A percentile compares a stretch with the other conserved stretches of the same genome.
Conservation (phyloP, 129 eudicot species). For the Flaveria ramosissima region DNA sequence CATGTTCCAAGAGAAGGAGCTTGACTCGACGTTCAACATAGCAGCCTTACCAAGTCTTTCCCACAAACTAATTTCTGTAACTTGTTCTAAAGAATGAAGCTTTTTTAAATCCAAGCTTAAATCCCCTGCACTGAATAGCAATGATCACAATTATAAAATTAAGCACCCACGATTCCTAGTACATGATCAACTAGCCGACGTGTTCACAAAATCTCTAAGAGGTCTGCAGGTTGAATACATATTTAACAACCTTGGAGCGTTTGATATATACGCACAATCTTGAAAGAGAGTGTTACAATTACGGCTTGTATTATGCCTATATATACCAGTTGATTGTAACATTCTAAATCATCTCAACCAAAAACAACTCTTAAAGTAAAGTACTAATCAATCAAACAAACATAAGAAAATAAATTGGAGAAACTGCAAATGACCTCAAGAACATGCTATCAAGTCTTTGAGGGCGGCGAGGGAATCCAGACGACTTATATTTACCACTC, state of each 20-base stretch:
- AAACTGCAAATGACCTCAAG: slow-evolving; percentile 47
- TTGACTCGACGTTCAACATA: slow-evolving; percentile 82
- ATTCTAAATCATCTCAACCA: neutral
- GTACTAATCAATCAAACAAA: slow-evolving; percentile 2
- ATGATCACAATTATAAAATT: slow-evolving; percentile 16
- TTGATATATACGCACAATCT: neutral
- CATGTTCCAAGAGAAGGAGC: slow-evolving; percentile 81
- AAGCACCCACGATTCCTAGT: slow-evolving; percentile 13
- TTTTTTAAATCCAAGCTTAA: slow-evolving; percentile 39
- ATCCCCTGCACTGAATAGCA: slow-evolving; percentile 69
- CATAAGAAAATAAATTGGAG: neutral
- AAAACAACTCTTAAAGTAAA: neutral
- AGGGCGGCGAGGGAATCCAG: slow-evolving; percentile 80
- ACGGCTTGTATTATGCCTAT: neutral
- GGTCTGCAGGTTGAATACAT: neutral
- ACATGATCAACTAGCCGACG: neutral
- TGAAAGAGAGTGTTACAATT: neutral
- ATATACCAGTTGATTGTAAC: neutral
- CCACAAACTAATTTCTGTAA: slow-evolving; percentile 76
- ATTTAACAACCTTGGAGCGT: neutral
- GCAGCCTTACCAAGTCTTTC: slow-evolving; percentile 94
- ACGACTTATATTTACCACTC: slow-evolving; percentile 60
- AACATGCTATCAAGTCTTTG: slow-evolving; percentile 51
- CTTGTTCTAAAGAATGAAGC: slow-evolving; percentile 55
- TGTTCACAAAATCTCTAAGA: neutral